These are phyloP conservation scores for Zizania latifolia DNA, from an alignment of 176 grass and related monocot species.

Conservation along the genomic window DNA sequence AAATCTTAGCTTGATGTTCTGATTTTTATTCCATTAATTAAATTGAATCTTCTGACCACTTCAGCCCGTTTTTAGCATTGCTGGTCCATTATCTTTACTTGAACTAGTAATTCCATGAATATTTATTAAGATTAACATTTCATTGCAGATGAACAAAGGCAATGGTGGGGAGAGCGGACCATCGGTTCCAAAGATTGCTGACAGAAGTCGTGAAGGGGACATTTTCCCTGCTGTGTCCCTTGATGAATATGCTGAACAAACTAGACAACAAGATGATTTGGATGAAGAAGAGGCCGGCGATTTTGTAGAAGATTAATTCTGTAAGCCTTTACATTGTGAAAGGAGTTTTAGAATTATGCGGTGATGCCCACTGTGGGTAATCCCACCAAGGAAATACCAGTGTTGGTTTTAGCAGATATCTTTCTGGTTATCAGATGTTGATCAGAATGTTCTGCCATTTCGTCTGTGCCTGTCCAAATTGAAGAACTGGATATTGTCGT, in stretches of 20 bases:
- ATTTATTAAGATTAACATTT: neutral
- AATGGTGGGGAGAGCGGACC: conserved; percentile 29
- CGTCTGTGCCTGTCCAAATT: neutral
- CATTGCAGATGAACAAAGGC: conserved; percentile 66
- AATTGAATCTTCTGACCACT: neutral
- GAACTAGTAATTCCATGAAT: neutral
- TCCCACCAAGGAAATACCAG: neutral
- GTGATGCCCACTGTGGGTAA: neutral
- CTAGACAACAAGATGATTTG: conserved; percentile 41
- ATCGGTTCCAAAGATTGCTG: conserved; percentile 59
- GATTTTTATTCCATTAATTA: neutral
- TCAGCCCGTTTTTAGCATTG: neutral
- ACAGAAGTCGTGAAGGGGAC: conserved; percentile 71
- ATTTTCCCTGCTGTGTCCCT: conserved; percentile 53
- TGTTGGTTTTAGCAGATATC: neutral
- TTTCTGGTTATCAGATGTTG: neutral
- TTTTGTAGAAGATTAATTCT: conserved; percentile 41
- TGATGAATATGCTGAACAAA: conserved; percentile 56
- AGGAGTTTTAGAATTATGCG: neutral
- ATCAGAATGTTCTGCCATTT: neutral
- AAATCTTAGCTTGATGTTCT: neutral
- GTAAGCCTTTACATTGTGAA: neutral
- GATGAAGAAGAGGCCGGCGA: conserved; percentile 29
- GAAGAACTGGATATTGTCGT: neutral
- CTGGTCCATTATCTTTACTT: neutral